Evolutionary conservation across 1,284 basidiomycete genomes (phyloP).

Genomic region (Fomes fomentarius): DNA sequence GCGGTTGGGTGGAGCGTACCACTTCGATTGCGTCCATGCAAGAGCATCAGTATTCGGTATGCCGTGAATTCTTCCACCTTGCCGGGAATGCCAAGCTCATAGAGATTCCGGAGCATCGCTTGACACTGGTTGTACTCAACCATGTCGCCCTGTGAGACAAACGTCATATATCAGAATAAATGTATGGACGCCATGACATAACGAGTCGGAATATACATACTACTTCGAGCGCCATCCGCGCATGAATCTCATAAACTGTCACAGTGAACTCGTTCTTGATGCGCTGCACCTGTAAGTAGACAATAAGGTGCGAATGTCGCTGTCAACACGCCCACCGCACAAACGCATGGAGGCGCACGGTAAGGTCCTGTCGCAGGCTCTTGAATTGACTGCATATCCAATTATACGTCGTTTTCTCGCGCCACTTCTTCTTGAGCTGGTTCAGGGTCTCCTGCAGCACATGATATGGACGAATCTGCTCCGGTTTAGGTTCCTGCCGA

Average conservation of each 20-base stretch:
- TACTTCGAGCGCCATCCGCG: slow-evolving; percentile 93
- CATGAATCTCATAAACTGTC: slow-evolving; percentile 97
- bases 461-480: slow-evolving; percentile 88
- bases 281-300: slow-evolving; percentile 82
- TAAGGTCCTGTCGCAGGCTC: slow-evolving; percentile 95
- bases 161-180: too few species aligned
- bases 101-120: slow-evolving; percentile 87
- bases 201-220: slow-evolving; percentile 48
- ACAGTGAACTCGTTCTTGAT: slow-evolving; percentile 99
- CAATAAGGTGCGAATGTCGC: slow-evolving; percentile 22
- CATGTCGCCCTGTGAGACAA: slow-evolving; percentile 79
- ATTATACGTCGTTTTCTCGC: slow-evolving; percentile 81
- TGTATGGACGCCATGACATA: too few species aligned
- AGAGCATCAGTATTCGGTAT: slow-evolving; percentile 95
- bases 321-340: slow-evolving; percentile 19
- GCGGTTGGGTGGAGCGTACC: slow-evolving; percentile 54
- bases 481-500: slow-evolving; percentile 88
- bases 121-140: slow-evolving; percentile 99
- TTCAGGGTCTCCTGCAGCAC: slow-evolving; percentile 86
- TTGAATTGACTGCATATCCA: slow-evolving; percentile 99
- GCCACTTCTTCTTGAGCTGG: slow-evolving; percentile 91
- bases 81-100: slow-evolving; percentile 91
- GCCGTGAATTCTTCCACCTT: slow-evolving; percentile 95
- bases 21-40: slow-evolving; percentile 93
- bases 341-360: slow-evolving; percentile 59